Evolutionary conservation across 2,329 filamentous ascomycete genomes (phyloP), one percentile per base, ranked within the genome.

Genomic region (Colletotrichum tamarilloi): DNA sequence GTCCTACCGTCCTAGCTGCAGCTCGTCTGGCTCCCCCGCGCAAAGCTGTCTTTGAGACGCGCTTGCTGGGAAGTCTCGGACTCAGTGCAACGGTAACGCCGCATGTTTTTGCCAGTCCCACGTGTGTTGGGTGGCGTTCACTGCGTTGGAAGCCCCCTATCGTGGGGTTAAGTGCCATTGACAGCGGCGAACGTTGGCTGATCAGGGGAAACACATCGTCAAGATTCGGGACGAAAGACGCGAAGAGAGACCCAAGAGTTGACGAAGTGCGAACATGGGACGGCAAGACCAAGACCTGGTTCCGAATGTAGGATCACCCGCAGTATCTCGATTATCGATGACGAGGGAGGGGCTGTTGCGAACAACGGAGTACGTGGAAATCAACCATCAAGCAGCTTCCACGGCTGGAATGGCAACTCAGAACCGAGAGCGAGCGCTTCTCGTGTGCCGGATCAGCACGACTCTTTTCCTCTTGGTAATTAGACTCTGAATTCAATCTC

Each of bases 311-410:
- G 64, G 58, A 52, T 58, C 49, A 35, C 53, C 38, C 59, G 59
- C 65, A 68, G 52, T 32, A 68, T 68, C 65, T 63, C 52, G 65
- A 53, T 55, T 53, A 30, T n/a, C 26, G 46, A 58, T 26, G 62
- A 32, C 24, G n/a, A 24, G 24, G 30, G 30, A 58, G 52, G 52
- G 52, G 32, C 63, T n/a, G 16, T 35, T 16, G 22, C 42, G 49
- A 57, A 62, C 22, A 1, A n/a, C 57, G 7, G 16, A 19, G 38
- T 14, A 12, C 57, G 16, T 49, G 6, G 6, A 49, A n/a, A 11
- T 49, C 42, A 42, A 16, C 16, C 19, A 49, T 9, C 38, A 49
- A 49, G 42, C 42, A 49, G 42, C 42, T 49, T 49, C 19, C 42
- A 49, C 19, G 19, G 42, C 42, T n/a, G 19, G 5, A 28, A 30